phyloP scores from a whole-genome alignment of 352 stramenopile species.

The Pseudoperonospora humuli region DNA sequence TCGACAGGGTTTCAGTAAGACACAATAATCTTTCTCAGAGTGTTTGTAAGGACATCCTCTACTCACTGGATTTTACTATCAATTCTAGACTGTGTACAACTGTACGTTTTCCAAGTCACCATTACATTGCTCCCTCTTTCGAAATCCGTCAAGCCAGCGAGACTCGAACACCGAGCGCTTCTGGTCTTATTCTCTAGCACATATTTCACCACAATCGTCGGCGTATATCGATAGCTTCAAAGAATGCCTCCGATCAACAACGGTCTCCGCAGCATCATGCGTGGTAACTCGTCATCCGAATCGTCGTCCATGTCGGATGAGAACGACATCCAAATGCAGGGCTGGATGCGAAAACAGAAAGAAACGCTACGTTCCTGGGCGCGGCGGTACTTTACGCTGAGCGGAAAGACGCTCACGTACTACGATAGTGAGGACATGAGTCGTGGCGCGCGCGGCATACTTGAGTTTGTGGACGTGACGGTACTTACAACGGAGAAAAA shows the following conservation, averaged over 20 bases:
- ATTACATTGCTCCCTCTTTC: constrained; percentile 21
- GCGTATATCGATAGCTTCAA: background rate
- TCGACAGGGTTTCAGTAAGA: too few relatives aligned
- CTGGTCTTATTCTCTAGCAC: constrained; percentile 12
- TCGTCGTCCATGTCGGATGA: constrained; percentile 52
- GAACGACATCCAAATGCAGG: constrained; percentile 70
- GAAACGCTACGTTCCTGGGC: constrained; percentile 63
- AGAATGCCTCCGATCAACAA: constrained; percentile 45
- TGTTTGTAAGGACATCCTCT: background rate
- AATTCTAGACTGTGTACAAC: constrained; percentile 3
- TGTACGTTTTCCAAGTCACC: constrained; percentile 4
- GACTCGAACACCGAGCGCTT: constrained; percentile 2
- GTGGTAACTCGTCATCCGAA: constrained; percentile 47
- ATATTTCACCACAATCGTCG: constrained; percentile 5
- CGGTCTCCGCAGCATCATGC: constrained; percentile 58
- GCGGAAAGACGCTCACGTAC: constrained; percentile 63
- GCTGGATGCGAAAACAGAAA: constrained; percentile 83
- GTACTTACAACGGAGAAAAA: constrained; percentile 70
- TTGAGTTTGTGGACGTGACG: constrained; percentile 66
- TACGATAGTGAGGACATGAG: constrained; percentile 75
- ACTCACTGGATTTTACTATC: constrained; percentile 1
- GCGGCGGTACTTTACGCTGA: constrained; percentile 67
- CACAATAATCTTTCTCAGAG: constrained; percentile 5
- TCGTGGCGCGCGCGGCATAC: constrained; percentile 43
- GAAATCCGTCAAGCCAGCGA: constrained; percentile 16